phyloP scores from a whole-genome alignment of 352 stramenopile species.

The Pythium insidiosum region DNA sequence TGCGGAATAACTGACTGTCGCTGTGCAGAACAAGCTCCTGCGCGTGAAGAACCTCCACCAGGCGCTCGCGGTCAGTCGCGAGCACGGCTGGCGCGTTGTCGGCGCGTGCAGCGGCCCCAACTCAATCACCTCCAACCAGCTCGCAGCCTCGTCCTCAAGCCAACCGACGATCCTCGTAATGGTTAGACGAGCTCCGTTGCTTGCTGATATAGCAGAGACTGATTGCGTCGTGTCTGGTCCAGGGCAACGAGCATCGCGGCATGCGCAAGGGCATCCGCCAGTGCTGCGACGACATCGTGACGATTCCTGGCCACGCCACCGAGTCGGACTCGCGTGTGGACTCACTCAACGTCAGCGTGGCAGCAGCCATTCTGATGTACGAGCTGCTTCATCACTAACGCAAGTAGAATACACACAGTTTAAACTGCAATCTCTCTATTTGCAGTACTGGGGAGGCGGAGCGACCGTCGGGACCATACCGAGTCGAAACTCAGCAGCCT shows the following conservation, averaged over 20 bases:
- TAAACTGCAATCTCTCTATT: constrained; percentile 10
- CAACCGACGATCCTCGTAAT: constrained; percentile 77
- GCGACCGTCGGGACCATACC: constrained; percentile 56
- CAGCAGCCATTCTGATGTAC: constrained; percentile 69
- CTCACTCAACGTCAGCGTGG: constrained; percentile 79
- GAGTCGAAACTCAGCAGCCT: constrained; percentile 36
- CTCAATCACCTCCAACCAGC: constrained; percentile 50
- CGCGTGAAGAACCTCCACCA: constrained; percentile 67
- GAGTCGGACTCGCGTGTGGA: constrained; percentile 63
- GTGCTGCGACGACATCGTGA: constrained; percentile 66
- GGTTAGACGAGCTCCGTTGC: constrained; percentile 21
- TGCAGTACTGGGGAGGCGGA: constrained; percentile 45
- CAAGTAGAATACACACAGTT: no score
- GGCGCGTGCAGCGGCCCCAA: constrained; percentile 67
- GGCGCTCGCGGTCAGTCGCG: constrained; percentile 42
- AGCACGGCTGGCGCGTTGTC: constrained; percentile 66
- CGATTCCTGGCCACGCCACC: constrained; percentile 48
- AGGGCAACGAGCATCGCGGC: constrained; percentile 76
- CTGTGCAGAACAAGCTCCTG: constrained; percentile 46
- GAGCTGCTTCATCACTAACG: constrained; percentile 71
- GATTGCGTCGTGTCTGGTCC: background rate
- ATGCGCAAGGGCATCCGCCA: constrained; percentile 65
- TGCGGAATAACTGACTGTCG: background rate
- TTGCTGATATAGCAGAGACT: background rate
- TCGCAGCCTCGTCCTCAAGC: constrained; percentile 23